Conservation (phyloP, 2,329 filamentous ascomycete genomes). For the Exophiala sp. region DNA sequence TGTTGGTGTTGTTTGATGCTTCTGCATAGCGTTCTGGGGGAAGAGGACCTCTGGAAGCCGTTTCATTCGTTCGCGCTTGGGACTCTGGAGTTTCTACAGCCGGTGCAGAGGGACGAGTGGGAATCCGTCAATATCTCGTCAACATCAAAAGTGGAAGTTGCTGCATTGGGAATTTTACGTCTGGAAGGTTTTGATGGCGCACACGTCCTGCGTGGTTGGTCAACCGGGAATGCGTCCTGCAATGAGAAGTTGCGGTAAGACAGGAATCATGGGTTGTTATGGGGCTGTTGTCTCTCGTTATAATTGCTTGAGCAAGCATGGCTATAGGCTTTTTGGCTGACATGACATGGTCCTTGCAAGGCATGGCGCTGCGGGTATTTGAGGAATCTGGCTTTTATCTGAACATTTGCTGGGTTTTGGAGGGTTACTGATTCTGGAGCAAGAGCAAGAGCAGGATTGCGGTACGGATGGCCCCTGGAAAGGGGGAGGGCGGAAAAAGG, state of each 20-base stretch:
- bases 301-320: slow-evolving; percentile 16
- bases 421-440: background rate
- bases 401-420: background rate
- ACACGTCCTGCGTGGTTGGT: background rate
- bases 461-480: background rate
- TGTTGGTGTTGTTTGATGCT: slow-evolving; percentile 19
- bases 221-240: background rate
- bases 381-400: background rate
- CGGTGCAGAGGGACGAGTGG: slow-evolving; percentile 8
- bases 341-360: slow-evolving; percentile 16
- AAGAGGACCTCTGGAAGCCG: slow-evolving; percentile 5
- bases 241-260: background rate
- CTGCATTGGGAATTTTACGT: background rate
- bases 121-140: slow-evolving; percentile 7
- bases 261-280: slow-evolving; percentile 1
- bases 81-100: slow-evolving; percentile 6
- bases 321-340: slow-evolving; percentile 13
- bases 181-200: slow-evolving; percentile 3
- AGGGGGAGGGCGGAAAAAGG: background rate
- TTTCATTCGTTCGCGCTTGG: slow-evolving; percentile 11
- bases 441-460: background rate
- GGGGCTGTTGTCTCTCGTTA: background rate
- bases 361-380: slow-evolving; percentile 14
- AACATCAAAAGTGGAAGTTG: slow-evolving; percentile 11
- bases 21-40: slow-evolving; percentile 20